Evolutionary conservation across 2,329 filamentous ascomycete genomes (phyloP).

Genomic region (Trichoderma afroharzianum): DNA sequence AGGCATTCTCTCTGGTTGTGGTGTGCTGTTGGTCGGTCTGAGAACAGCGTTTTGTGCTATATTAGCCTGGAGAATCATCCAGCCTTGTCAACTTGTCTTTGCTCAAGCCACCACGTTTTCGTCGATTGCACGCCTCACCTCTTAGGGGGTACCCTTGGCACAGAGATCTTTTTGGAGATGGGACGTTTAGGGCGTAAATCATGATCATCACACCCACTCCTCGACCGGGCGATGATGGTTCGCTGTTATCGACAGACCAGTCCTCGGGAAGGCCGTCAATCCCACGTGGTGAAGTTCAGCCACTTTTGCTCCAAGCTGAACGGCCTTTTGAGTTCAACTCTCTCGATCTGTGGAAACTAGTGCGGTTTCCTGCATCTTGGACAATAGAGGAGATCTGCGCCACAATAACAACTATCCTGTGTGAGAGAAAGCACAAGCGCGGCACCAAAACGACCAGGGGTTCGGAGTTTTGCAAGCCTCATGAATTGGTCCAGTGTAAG

Average conservation of each 20-base stretch:
- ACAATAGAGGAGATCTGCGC: background rate
- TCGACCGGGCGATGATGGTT: background rate
- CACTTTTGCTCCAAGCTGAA: background rate
- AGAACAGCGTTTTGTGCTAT: background rate
- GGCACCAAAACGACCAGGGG: background rate
- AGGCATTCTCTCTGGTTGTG: background rate
- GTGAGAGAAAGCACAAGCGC: background rate
- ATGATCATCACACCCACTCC: background rate
- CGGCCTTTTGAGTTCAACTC: background rate
- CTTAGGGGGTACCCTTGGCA: background rate
- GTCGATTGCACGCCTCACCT: background rate
- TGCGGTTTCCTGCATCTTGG: background rate
- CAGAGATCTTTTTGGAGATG: background rate
- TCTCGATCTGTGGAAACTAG: background rate
- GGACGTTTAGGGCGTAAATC: background rate
- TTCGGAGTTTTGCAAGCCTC: background rate
- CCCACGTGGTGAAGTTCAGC: background rate
- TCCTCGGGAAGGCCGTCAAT: background rate
- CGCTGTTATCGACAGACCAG: background rate
- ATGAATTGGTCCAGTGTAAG: background rate
- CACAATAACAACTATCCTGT: background rate
- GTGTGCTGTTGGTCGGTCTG: background rate
- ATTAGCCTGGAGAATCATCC: background rate
- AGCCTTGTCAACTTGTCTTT: background rate
- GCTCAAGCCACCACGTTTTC: background rate